Evolutionary conservation across 805 yeast species (phyloP).

Genomic region (Candida lessepsii): DNA sequence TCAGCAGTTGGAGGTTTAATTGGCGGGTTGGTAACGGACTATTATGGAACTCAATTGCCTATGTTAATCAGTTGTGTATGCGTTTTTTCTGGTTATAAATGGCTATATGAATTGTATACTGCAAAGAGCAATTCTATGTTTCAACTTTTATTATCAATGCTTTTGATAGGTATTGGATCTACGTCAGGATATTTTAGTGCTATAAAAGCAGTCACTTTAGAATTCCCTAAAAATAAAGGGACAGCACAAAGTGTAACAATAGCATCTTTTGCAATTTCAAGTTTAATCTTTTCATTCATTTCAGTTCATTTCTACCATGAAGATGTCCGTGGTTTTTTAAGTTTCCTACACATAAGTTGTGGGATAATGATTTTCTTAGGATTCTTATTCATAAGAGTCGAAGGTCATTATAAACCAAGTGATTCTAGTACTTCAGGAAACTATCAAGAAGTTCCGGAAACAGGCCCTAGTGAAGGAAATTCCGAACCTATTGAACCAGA

Average conservation of each 20-base stretch:
- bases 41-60: constrained; percentile 34
- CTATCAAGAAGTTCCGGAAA: constrained; percentile 11
- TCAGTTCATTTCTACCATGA: constrained; percentile 21
- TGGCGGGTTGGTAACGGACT: constrained; percentile 33
- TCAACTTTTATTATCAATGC: constrained; percentile 25
- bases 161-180: constrained; percentile 32
- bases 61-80: constrained; percentile 25
- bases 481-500: background rate
- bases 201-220: constrained; percentile 32
- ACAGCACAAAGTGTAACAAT: constrained; percentile 37
- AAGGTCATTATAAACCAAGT: constrained; percentile 20
- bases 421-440: constrained; percentile 2
- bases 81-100: constrained; percentile 27
- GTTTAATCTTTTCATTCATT: constrained; percentile 25
- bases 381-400: constrained; percentile 30
- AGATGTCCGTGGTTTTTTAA: constrained; percentile 23
- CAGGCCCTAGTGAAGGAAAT: constrained; percentile 11
- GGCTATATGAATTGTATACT: constrained; percentile 24
- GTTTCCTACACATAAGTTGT: constrained; percentile 23
- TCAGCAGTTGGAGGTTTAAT: constrained; percentile 33
- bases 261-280: constrained; percentile 37
- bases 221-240: constrained; percentile 32
- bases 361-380: constrained; percentile 27
- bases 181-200: constrained; percentile 34
- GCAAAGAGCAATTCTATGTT: constrained; percentile 19